Evolutionary conservation across 441 rosid species (phyloP), one percentile per base, ranked within the genome.

Genomic region (Syzygium syzygioides): DNA sequence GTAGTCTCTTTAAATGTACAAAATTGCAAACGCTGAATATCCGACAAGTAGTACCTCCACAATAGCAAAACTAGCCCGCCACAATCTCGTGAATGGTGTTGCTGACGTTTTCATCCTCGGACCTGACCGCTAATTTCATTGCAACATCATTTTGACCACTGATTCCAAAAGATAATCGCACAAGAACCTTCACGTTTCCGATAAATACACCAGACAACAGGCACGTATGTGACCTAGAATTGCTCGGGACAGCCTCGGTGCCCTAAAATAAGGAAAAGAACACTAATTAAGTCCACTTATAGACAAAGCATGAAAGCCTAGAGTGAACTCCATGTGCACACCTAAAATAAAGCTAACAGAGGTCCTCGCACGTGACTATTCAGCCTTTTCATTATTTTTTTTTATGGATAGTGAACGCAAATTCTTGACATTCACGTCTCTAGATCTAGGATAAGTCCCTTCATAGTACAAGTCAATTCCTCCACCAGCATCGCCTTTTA

Each of bases 151-250:
- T 98, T 45, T 95, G 90, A 87, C 96, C 94, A 79, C 95, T 96
- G 30, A 98, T 91, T 88, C 99, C 99, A 89, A 98, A 98, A 54
- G 96, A 98, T 91, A 95, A 89, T 79, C 96, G 92, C 87, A 94
- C 99, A 14, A 98, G 95, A 87, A 97, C 98, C 94, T 90, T 95
- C 90, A 93, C 96, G 37, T 95, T 96, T 90, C 99, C 98, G 25
- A 98, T 94, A 93, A 94, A 98, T 66, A 96, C 96, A 87, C 99
- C 99, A 52, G 99, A 97, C 34, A 97, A 91, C 84, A 97, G 90
- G 88, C 99, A 95, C 1, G 97, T 93, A 91, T 98, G 99, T 85
- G 99, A 98, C 95, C 99, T 96, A 90, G 99, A 96, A 91, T 96
- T 98, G 96, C 89, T 91, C 13, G 97, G 94, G 85, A 98, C 93